phyloP scores from a whole-genome alignment of 805 yeast species.

The Wickerhamiella qilinensis region DNA sequence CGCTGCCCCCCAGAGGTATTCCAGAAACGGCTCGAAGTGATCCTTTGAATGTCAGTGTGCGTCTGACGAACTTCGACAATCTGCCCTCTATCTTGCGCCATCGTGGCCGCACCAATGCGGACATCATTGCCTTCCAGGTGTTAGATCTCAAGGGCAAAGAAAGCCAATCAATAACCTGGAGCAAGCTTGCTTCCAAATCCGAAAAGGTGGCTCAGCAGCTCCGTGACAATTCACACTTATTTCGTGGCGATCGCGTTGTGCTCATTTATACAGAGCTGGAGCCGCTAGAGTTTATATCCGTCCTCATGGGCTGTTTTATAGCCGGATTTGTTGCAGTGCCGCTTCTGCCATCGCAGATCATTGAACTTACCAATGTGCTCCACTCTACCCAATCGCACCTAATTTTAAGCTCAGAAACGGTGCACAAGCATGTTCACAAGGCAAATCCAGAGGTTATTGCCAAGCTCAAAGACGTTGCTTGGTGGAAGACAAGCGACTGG shows the following conservation, averaged over 20 bases:
- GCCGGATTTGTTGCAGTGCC: slow-evolving; percentile 96
- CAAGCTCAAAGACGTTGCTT: slow-evolving; percentile 61
- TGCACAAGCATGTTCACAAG: slow-evolving; percentile 58
- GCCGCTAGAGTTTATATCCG: slow-evolving; percentile 69
- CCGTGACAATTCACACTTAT: slow-evolving; percentile 52
- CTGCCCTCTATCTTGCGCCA: slow-evolving; percentile 58
- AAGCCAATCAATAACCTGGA: slow-evolving; percentile 67
- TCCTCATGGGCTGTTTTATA: slow-evolving; percentile 78
- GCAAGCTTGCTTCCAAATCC: slow-evolving; percentile 62
- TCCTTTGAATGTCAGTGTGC: slow-evolving; percentile 21
- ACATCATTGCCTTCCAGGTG: slow-evolving; percentile 54
- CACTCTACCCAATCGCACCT: slow-evolving; percentile 59
- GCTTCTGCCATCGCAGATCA: slow-evolving; percentile 42
- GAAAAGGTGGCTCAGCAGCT: slow-evolving; percentile 80
- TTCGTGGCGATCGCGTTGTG: slow-evolving; percentile 70
- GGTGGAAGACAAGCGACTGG: slow-evolving; percentile 78
- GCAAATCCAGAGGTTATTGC: slow-evolving; percentile 30
- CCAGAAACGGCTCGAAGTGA: slow-evolving; percentile 21
- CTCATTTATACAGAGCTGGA: slow-evolving; percentile 73
- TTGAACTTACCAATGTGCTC: slow-evolving; percentile 8
- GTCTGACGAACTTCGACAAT: slow-evolving; percentile 32
- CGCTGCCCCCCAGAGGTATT: slow-evolving; percentile 17
- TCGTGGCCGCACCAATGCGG: slow-evolving; percentile 48
- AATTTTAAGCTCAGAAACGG: slow-evolving; percentile 66
- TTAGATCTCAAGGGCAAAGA: slow-evolving; percentile 77